A percentile compares a stretch with the other conserved stretches of the same genome.
Evolutionary conservation across 2,329 filamentous ascomycete genomes (phyloP).

Genomic region (Arthrobotrys iridis): DNA sequence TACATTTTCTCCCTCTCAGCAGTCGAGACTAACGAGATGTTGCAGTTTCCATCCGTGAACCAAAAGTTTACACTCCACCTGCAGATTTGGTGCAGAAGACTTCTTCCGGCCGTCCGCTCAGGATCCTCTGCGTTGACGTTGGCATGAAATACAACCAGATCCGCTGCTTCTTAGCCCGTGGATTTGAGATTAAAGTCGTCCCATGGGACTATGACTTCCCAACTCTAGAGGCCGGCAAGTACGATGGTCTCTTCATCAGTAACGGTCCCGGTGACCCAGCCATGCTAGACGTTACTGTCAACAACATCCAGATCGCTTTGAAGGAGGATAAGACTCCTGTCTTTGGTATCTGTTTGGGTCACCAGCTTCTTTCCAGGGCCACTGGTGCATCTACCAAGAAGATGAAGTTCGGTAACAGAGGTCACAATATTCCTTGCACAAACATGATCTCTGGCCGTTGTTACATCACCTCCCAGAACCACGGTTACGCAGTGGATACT

Average conservation of each 20-base stretch:
- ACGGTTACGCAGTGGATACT: slow-evolving; percentile 92
- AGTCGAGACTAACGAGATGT: slow-evolving; percentile 40
- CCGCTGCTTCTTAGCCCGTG: slow-evolving; percentile 87
- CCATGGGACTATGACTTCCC: slow-evolving; percentile 97
- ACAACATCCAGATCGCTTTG: slow-evolving; percentile 80
- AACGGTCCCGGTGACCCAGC: slow-evolving; percentile 97
- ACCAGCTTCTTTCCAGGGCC: slow-evolving; percentile 89
- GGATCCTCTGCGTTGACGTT: slow-evolving; percentile 92
- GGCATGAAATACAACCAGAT: slow-evolving; percentile 99
- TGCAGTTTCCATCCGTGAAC: slow-evolving; percentile 84
- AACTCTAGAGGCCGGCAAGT: slow-evolving; percentile 78
- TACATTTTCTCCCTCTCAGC: slow-evolving; percentile 29
- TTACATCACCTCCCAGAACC: slow-evolving; percentile 99
- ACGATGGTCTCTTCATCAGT: slow-evolving; percentile 96
- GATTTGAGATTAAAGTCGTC: slow-evolving; percentile 91
- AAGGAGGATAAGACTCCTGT: slow-evolving; percentile 83
- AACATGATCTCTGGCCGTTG: slow-evolving; percentile 95
- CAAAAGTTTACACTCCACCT: slow-evolving; percentile 84
- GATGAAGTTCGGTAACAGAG: slow-evolving; percentile 99
- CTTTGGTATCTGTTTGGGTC: slow-evolving; percentile 95
- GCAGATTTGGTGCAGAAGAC: slow-evolving; percentile 78
- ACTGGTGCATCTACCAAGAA: slow-evolving; percentile 86
- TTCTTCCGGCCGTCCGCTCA: slow-evolving; percentile 84
- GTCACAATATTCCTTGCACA: slow-evolving; percentile 97
- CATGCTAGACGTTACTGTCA: slow-evolving; percentile 80